Conservation (phyloP, 108 stramenopile genomes). For the Cylindrotheca fusiformis region DNA sequence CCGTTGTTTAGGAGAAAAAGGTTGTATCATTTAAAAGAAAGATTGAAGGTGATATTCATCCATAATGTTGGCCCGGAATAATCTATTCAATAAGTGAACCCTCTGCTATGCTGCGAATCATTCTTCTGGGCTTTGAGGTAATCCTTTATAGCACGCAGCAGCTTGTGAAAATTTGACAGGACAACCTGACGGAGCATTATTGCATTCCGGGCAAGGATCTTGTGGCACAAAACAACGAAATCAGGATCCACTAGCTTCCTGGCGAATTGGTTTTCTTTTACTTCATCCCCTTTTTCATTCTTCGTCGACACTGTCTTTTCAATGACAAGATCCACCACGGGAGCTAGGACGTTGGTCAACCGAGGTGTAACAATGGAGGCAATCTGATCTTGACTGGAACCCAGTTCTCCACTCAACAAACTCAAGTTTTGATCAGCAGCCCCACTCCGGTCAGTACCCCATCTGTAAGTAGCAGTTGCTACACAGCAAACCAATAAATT, state of each 20-base stretch:
- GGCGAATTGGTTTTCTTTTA: slow-evolving; percentile 67
- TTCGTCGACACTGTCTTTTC: slow-evolving; percentile 40
- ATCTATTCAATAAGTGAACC: slow-evolving; percentile 40
- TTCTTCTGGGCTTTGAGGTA: slow-evolving; percentile 69
- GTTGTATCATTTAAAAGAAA: too few species aligned
- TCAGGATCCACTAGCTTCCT: slow-evolving; percentile 59
- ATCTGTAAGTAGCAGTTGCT: slow-evolving; percentile 67
- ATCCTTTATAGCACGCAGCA: slow-evolving; percentile 53
- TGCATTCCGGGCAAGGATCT: slow-evolving; percentile 68
- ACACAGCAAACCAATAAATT: slow-evolving; percentile 66
- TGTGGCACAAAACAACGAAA: slow-evolving; percentile 55
- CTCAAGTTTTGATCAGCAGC: slow-evolving; percentile 76
- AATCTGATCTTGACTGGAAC: slow-evolving; percentile 72
- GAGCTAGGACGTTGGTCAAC: slow-evolving; percentile 76
- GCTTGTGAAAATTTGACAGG: slow-evolving; percentile 63
- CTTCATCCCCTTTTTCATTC: slow-evolving; percentile 31
- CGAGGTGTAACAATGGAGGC: slow-evolving; percentile 51
- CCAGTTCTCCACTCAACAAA: slow-evolving; percentile 58
- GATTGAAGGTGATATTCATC: too few species aligned
- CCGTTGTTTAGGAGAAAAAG: too few species aligned
- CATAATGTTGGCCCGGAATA: too few species aligned
- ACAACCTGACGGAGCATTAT: slow-evolving; percentile 60
- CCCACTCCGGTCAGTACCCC: slow-evolving; percentile 83
- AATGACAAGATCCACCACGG: slow-evolving; percentile 71
- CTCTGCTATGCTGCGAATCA: slow-evolving; percentile 44